These are phyloP conservation scores for cucumber (Cucumis sativus) DNA, from an alignment of 306 rosid species.

Conservation along the genomic window Cucumber_9930_V3 NC_026661.2:18747501-18748000, in stretches of 20 bases:
- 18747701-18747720: not conserved
- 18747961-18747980: not conserved
- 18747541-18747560: not conserved
- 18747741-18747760: constrained; percentile 28
- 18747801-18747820: constrained; percentile 88
- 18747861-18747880: not conserved
- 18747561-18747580: not conserved
- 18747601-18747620: not conserved
- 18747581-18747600: not conserved
- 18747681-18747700: not conserved
- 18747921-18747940: not conserved
- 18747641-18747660: not conserved
- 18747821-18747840: constrained; percentile 35
- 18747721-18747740: not conserved
- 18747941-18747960: not conserved
- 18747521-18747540: constrained; percentile 34
- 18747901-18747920: not conserved
- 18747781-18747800: constrained; percentile 77
- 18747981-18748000: not conserved
- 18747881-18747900: not conserved
- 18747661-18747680: not conserved
- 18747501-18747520: constrained; percentile 58
- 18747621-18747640: not conserved
- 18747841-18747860: not conserved
- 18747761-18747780: constrained; percentile 73